phyloP scores from a whole-genome alignment of 345 rosid genomes.

The Arabis alpina region DNA sequence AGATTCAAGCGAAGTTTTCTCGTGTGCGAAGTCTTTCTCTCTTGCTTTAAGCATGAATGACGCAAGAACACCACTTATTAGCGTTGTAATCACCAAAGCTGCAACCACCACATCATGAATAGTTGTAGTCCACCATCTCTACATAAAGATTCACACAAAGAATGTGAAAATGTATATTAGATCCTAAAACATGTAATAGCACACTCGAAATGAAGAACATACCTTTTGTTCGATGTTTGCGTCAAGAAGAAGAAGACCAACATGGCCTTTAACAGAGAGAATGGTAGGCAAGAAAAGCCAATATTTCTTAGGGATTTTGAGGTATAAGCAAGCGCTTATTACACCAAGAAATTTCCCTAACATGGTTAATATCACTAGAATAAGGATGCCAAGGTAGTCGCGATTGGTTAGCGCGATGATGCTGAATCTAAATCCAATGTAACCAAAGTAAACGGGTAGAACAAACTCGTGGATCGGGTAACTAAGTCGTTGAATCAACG shows the following conservation, averaged over 20 bases:
- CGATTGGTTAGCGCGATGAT: conserved; percentile 15
- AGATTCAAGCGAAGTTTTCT: conserved; percentile 53
- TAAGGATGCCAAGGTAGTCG: conserved; percentile 35
- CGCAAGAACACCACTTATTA: conserved; percentile 60
- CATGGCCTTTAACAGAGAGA: conserved; percentile 80
- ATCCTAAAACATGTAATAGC: no score
- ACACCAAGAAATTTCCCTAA: conserved; percentile 63
- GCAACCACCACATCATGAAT: conserved; percentile 58
- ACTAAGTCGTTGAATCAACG: conserved; percentile 65
- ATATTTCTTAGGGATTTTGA: conserved; percentile 59
- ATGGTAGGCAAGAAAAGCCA: conserved; percentile 57
- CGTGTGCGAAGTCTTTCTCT: conserved; percentile 52
- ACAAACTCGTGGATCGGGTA: conserved; percentile 71
- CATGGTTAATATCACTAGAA: conserved; percentile 51
- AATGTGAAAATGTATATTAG: background rate
- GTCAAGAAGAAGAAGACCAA: conserved; percentile 56
- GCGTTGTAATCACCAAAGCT: conserved; percentile 62
- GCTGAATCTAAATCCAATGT: conserved; percentile 73
- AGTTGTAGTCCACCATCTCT: conserved; percentile 51
- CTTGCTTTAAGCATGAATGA: conserved; percentile 54
- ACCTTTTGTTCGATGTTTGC: conserved; percentile 36
- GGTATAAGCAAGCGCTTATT: conserved; percentile 57
- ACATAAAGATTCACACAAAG: conserved; percentile 18
- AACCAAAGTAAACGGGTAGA: conserved; percentile 85
- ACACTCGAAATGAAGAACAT: background rate